Percentiles rank a stretch among this genome's conserved stretches.
Conservation (phyloP, 352 stramenopile species). For the Globisporangium okanoganense region DNA sequence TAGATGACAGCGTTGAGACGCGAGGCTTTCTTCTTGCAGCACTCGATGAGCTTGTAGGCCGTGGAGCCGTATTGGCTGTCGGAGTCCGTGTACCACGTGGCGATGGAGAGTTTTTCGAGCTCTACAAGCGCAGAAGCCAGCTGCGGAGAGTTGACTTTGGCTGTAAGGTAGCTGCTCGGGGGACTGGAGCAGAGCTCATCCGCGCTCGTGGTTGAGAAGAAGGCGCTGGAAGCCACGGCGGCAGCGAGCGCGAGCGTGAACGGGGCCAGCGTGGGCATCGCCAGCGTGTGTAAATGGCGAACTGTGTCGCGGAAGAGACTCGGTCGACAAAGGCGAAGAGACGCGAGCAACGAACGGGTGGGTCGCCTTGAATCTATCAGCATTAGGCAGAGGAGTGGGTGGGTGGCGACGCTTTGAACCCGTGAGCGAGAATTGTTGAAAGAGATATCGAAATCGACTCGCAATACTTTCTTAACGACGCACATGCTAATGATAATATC, state of each 20-base stretch:
- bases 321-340: too few species aligned
- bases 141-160: background rate
- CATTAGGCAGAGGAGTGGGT: too few species aligned
- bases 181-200: background rate
- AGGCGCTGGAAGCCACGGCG: background rate
- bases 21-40: constrained; percentile 1
- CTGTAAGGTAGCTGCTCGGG: background rate
- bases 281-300: too few species aligned
- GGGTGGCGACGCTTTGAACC: too few species aligned
- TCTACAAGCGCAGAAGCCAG: background rate
- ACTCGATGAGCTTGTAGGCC: background rate
- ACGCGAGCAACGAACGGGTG: background rate
- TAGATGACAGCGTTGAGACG: constrained; percentile 61
- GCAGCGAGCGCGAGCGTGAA: background rate
- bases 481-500: too few species aligned
- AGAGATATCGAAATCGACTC: too few species aligned
- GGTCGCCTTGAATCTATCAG: background rate
- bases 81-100: background rate
- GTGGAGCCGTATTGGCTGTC: background rate
- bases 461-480: too few species aligned
- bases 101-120: background rate
- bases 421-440: too few species aligned
- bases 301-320: too few species aligned
- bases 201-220: background rate
- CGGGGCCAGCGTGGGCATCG: too few species aligned